Base-by-base conservation (phyloP, 768 basidiomycete genomes). In the Hygrocybe punicea region DNA sequence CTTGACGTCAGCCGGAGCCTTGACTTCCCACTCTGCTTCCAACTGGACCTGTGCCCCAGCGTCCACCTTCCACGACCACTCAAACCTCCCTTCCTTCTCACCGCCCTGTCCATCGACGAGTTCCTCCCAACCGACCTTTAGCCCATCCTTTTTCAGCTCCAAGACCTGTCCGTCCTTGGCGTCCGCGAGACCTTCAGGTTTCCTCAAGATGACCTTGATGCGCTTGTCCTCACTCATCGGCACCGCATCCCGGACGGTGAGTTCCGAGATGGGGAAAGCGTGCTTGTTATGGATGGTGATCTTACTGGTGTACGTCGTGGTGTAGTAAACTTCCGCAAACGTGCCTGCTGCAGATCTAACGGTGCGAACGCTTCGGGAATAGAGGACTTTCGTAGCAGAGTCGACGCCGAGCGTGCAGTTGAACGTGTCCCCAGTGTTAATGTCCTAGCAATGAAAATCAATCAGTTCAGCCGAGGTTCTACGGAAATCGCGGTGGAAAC, bases 21-120 rank as follows among this genome's bases (percentile, higher is more conserved):
- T 80, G 47, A 83, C 71, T 57, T 84, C 83, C 78, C 82, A 85
- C 57, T 78, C 71, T 1, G 80, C 73, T 51, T 78, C 72, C 16
- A 85, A 61, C 10, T 65, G 66, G 16, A 80, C 67, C 61, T 75
- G 76, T 54, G 69, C 71, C 13, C 77, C 79, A 14, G 71, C 73
- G 6, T 69, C 75, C 29, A 84, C 67, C 23, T 67, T 73, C 67
- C 76, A 73, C 56, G 68, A 70, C 83, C 83, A 86, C 65, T 83
- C 81, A 62, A 80, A 80, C 56, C 73, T 73, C 2, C 84, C 85
- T 45, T 83, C 78, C 69, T 80, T 80, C 69, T 79, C 76, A 1
- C 78, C 81, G 3, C 76, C 76, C 56, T 77, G 78, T 53, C 75
- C 76, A 62, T 78, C 75, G 1, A 71, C 71, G 6, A 67, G 58